Evolutionary conservation across 805 yeast genomes (phyloP).

Genomic region (Wickerhamomyces chaumierensis): DNA sequence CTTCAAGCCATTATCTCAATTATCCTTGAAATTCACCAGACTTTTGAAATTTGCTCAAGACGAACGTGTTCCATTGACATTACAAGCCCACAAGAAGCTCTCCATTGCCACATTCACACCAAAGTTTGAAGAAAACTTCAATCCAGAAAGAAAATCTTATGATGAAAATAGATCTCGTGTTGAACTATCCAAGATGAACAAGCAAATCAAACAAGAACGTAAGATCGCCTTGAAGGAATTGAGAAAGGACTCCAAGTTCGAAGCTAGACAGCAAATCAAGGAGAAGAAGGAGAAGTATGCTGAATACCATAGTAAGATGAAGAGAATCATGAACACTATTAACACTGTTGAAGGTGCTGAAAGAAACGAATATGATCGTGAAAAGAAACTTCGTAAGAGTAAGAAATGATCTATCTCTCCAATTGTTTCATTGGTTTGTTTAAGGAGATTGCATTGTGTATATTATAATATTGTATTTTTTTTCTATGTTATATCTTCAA

Average conservation of each 20-base stretch:
- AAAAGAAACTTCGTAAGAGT: constrained; percentile 53
- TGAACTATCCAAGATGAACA: constrained; percentile 73
- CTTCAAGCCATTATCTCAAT: constrained; percentile 21
- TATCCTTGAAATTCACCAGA: constrained; percentile 35
- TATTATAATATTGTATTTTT: no score
- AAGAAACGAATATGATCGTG: constrained; percentile 84
- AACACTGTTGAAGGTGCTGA: constrained; percentile 93
- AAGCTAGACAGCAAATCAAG: constrained; percentile 72
- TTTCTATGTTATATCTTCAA: no score
- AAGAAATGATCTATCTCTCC: constrained; percentile 20
- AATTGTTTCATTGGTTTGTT: not conserved
- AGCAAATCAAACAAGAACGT: constrained; percentile 83
- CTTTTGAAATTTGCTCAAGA: constrained; percentile 34
- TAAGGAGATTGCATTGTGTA: not conserved
- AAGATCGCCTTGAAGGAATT: constrained; percentile 82
- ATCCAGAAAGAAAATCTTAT: constrained; percentile 88
- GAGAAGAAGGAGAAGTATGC: constrained; percentile 67
- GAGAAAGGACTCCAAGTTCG: constrained; percentile 79
- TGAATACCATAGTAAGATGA: constrained; percentile 85
- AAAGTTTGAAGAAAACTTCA: constrained; percentile 89
- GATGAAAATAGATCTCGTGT: constrained; percentile 74
- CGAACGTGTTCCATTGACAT: constrained; percentile 56
- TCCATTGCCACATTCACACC: constrained; percentile 83
- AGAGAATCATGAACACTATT: constrained; percentile 73
- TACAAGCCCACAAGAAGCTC: constrained; percentile 77